Conservation (phyloP, 768 basidiomycete genomes). For the Trametes cingulata region DNA sequence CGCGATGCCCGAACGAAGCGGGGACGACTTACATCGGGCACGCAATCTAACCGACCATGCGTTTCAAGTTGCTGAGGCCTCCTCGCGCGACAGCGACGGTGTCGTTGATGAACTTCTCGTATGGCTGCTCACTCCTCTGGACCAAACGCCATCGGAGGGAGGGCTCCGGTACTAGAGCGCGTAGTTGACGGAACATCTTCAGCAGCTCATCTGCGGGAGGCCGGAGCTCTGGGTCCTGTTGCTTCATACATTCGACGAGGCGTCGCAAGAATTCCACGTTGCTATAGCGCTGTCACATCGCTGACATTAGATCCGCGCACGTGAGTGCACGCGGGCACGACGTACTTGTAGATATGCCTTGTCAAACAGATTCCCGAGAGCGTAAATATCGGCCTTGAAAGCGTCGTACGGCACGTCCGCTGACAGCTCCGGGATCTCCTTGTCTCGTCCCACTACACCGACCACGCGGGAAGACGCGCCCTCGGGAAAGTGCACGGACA, state of each 20-base stretch:
- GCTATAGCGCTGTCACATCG: neutral
- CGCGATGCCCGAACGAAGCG: too few species aligned
- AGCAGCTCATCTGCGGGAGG: constrained; percentile 11
- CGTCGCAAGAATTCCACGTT: neutral
- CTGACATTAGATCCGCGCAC: neutral
- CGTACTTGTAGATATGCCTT: neutral
- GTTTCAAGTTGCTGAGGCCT: constrained; percentile 14
- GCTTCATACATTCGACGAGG: neutral
- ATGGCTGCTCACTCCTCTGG: constrained; percentile 5
- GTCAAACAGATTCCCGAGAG: constrained; percentile 24
- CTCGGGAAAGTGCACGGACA: constrained; percentile 18
- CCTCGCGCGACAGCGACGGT: constrained; percentile 24
- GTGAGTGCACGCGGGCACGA: too few species aligned
- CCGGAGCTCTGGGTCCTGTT: constrained; percentile 5
- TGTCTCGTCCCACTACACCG: constrained; percentile 25
- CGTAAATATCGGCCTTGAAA: constrained; percentile 30
- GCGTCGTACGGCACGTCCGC: constrained; percentile 25
- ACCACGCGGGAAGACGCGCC: constrained; percentile 17
- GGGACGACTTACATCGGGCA: too few species aligned
- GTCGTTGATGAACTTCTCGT: constrained; percentile 20
- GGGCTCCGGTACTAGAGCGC: neutral
- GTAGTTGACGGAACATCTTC: constrained; percentile 5
- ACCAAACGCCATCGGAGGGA: constrained; percentile 14
- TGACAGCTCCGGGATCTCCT: constrained; percentile 28
- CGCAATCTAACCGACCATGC: neutral